Evolutionary conservation across 331 rosid species (phyloP), one percentile per base, ranked within the genome.

Genomic region (Ulmus americana): DNA sequence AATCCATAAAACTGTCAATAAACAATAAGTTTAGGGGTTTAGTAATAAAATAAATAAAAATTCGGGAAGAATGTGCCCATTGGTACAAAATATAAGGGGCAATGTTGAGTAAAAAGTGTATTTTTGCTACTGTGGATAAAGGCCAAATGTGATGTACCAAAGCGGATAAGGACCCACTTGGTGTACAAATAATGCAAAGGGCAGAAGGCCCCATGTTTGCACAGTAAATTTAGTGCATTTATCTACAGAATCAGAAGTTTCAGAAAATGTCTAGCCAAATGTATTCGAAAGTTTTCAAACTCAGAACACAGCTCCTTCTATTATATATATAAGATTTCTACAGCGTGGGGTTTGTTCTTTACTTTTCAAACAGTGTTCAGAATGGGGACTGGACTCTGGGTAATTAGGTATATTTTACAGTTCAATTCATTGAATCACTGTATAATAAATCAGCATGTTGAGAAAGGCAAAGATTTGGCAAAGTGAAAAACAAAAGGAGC

Each of bases 81-180:
- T 28, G 3, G 4, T 3, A 28, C 4, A 28, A 28, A 28, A 28
- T 28, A 28, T 28, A 28, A 28, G 35, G 35, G 35, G 35, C 35
- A 28, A 28, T 28, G 4, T 28, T 28, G 35, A 20, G 3, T 28
- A 28, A 28, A 28, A 28, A 28, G 35, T 28, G 35, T 28, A 28
- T 28, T 28, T 28, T 28, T 28, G 35, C 4, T 28, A 2, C 35
- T 2, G 35, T 28, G 35, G 22, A 28, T 28, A 28, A 28, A 28
- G 35, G 35, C 3, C 35, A 28, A 28, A 61, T 51, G 41, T 18
- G 50, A 44, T 61, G 50, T 7, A 20, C 40, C 10, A 35, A 63
- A 22, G 66, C 9, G 8, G 28, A 56, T 56, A 7, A 68, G 81
- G 83, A 44, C 70, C 84, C 81, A 77, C 81, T 50, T 73, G 56